phyloP scores from a whole-genome alignment of 2,329 filamentous ascomycete genomes.

The Epicoccum sorghinum region DNA sequence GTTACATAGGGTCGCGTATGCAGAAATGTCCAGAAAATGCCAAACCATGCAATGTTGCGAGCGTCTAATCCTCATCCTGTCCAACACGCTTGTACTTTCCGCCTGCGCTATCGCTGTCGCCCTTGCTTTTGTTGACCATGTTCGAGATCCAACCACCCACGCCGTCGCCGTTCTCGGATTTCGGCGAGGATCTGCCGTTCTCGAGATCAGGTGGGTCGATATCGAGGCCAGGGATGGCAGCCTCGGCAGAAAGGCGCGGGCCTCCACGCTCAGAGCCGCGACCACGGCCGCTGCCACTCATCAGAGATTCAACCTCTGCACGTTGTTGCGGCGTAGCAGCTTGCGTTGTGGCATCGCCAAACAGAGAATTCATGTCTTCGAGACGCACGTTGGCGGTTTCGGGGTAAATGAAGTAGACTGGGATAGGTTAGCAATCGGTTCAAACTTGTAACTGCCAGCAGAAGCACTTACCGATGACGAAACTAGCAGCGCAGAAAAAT shows the following conservation, averaged over 20 bases:
- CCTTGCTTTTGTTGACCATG: slow-evolving; percentile 63
- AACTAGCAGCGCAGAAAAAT: slow-evolving; percentile 94
- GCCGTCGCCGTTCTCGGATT: slow-evolving; percentile 55
- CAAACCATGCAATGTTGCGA: slow-evolving; percentile 13
- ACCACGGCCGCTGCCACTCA: slow-evolving; percentile 66
- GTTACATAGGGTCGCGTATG: slow-evolving; percentile 23
- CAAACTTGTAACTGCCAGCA: background rate
- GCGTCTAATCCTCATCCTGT: slow-evolving; percentile 46
- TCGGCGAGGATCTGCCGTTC: slow-evolving; percentile 53
- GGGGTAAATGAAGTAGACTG: slow-evolving; percentile 97
- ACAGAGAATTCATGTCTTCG: slow-evolving; percentile 95
- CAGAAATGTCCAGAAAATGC: slow-evolving; percentile 30
- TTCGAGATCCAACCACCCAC: slow-evolving; percentile 73
- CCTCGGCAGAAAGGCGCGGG: slow-evolving; percentile 59
- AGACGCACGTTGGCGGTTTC: slow-evolving; percentile 94
- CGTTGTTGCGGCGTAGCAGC: slow-evolving; percentile 79
- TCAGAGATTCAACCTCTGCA: slow-evolving; percentile 81
- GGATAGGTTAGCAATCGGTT: slow-evolving; percentile 26
- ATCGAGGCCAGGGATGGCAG: slow-evolving; percentile 78
- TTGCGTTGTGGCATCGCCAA: slow-evolving; percentile 88
- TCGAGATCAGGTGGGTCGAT: slow-evolving; percentile 76
- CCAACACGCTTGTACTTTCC: slow-evolving; percentile 56
- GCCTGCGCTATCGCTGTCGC: slow-evolving; percentile 50
- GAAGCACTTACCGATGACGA: slow-evolving; percentile 82
- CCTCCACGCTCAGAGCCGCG: slow-evolving; percentile 11